phyloP scores from a whole-genome alignment of 306 rosid species.

The Rosa lucieae region DNA sequence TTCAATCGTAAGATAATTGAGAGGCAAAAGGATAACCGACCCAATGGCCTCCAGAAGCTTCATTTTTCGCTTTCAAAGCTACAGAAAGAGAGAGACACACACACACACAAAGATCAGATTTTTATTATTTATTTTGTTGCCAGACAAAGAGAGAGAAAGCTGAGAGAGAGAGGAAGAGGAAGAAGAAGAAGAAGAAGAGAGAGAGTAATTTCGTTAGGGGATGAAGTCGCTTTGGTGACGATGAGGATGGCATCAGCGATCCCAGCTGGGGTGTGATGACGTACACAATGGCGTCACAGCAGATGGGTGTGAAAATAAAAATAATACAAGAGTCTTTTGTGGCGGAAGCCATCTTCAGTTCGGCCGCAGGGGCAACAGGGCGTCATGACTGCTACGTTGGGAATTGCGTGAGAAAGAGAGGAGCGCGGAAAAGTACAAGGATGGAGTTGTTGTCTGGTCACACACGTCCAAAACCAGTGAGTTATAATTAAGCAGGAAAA shows the following conservation, averaged over 20 bases:
- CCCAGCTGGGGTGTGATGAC: conserved; percentile 55
- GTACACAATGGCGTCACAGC: conserved; percentile 36
- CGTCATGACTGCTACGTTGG: neutral
- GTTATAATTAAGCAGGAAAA: neutral
- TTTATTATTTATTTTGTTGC: neutral
- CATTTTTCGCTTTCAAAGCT: conserved; percentile 45
- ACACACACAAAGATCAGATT: neutral
- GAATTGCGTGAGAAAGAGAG: neutral
- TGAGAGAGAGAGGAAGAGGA: too few species aligned
- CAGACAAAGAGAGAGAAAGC: conserved; percentile 7
- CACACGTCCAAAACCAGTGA: neutral
- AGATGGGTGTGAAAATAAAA: neutral
- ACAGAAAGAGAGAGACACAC: conserved; percentile 11
- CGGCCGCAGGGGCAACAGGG: neutral
- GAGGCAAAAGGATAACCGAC: neutral
- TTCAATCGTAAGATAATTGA: neutral
- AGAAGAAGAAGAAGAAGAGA: neutral
- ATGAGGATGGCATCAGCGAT: conserved; percentile 46
- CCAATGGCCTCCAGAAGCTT: conserved; percentile 29
- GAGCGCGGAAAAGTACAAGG: neutral
- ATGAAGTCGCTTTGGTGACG: conserved; percentile 75
- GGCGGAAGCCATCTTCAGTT: neutral
- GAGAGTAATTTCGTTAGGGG: conserved; percentile 25
- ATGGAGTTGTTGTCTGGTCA: neutral
- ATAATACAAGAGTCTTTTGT: neutral